These are phyloP conservation scores for Durio zibethinus DNA, from an alignment of 345 rosid genomes.

Conservation along the genomic window DNA sequence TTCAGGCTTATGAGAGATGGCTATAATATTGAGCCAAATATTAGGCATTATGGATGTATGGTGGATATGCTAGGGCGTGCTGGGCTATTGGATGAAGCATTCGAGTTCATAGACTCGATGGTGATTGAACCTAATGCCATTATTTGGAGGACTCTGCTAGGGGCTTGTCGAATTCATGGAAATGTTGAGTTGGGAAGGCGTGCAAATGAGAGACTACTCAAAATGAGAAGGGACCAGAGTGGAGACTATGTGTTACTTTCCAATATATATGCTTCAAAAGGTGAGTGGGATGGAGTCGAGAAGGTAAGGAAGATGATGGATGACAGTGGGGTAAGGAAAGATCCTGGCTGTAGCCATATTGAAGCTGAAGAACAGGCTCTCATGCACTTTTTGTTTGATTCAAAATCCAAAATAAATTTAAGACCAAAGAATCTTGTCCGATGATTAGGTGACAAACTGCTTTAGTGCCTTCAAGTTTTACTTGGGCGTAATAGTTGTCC, in stretches of 20 bases:
- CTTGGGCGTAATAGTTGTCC: neutral
- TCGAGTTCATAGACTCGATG: slow-evolving; percentile 51
- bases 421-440: slow-evolving; percentile 22
- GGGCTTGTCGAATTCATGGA: slow-evolving; percentile 58
- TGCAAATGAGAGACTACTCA: slow-evolving; percentile 51
- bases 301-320: slow-evolving; percentile 64
- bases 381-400: slow-evolving; percentile 31
- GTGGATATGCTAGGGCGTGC: slow-evolving; percentile 67
- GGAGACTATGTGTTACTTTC: slow-evolving; percentile 71
- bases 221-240: slow-evolving; percentile 45
- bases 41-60: slow-evolving; percentile 72
- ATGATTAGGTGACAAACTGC: slow-evolving; percentile 1
- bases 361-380: slow-evolving; percentile 42
- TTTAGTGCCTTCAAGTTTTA: neutral
- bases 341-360: slow-evolving; percentile 46
- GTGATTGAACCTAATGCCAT: slow-evolving; percentile 53
- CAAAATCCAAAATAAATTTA: slow-evolving; percentile 24
- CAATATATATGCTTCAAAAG: slow-evolving; percentile 57
- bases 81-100: slow-evolving; percentile 57
- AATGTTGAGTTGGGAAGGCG: slow-evolving; percentile 51
- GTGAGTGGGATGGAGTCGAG: slow-evolving; percentile 61
- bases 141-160: slow-evolving; percentile 66
- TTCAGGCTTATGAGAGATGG: slow-evolving; percentile 47
- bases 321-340: slow-evolving; percentile 50
- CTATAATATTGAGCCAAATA: slow-evolving; percentile 53